Base-by-base conservation (phyloP, 2,329 filamentous ascomycete species). In the Penicillium hordei region DNA sequence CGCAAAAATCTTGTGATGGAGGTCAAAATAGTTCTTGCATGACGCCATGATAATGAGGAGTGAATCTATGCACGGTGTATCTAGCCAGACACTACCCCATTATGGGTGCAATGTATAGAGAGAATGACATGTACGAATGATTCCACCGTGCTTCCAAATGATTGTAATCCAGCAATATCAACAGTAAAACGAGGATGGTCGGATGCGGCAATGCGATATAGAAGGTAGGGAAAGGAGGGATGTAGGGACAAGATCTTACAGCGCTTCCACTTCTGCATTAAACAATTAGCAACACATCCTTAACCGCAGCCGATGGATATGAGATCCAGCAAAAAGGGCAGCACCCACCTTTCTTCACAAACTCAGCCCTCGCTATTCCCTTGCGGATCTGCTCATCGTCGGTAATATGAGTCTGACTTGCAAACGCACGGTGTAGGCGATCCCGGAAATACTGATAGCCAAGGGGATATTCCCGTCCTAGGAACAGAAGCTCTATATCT, bases 381-480 rank as follows among this genome's bases (percentile, higher is more conserved):
- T 87, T 82, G 42, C 81, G 82, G 49, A 99, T 97, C 68, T 90
- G 82, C 8, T 83, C 84, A 61, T 93, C 88, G 65, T 94, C 86
- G 2, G 79, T 82, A 57, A 96, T 71, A 40, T 82, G 75, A 2
- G 87, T 84, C 66, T 95, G 91, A 46, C 86, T 85, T 64, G 87
- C 85, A 76, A 97, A 99, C 0, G 93, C 93, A 60, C 86, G 86
- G 77, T 97, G 92, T 10, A 97, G 79, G 2, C 92, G 86, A 8
- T 86, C 84, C 12, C 89, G 86, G 72, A 95, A 97, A 77, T 93
- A 97, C 31, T 81, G 77, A 77, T 86, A 95, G 46, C 94, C 94
- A 17, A 89, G 81, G 1, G 94, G 93, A 69, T 97, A 97, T 58
- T 93, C 89, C 55, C 88, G 86, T 34, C 93, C 92, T 15, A 97